These are phyloP conservation scores for Syncephalastrum racemosum DNA, from an alignment of 371 early-diverging fungal species.

Conservation along the genomic window DNA sequence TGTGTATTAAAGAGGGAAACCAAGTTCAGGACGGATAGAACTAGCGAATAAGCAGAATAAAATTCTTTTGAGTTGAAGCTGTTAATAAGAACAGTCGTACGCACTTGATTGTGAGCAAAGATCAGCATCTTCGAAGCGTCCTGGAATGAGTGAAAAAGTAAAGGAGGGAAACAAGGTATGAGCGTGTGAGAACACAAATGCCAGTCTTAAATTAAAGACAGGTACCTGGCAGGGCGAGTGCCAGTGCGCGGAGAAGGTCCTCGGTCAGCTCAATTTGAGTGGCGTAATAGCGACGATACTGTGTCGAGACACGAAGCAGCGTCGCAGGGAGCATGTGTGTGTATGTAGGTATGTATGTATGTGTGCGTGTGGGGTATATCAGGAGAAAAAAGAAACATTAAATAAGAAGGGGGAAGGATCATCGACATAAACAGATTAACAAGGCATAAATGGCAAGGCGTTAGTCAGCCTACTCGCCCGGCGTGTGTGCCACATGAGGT, in stretches of 20 bases:
- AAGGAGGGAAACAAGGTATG: constrained; percentile 1
- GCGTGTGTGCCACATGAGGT: no score
- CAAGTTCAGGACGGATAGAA: constrained; percentile 17
- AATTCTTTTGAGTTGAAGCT: background rate
- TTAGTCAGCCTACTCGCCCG: no score
- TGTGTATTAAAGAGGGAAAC: constrained; percentile 19
- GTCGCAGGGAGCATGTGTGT: no score
- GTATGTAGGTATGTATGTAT: no score
- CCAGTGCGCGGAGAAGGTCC: constrained; percentile 7
- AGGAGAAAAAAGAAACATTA: no score
- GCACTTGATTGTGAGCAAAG: constrained; percentile 22
- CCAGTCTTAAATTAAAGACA: background rate
- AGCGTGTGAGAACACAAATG: background rate
- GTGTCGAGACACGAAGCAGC: no score
- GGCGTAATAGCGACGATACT: constrained; percentile 3
- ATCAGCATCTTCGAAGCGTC: constrained; percentile 24
- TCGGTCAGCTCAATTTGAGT: constrained; percentile 10
- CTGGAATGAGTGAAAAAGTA: constrained; percentile 6
- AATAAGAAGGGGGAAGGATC: no score
- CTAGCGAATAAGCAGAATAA: constrained; percentile 4
- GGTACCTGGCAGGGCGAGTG: constrained; percentile 13
- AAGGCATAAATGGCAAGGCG: no score
- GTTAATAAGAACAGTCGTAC: background rate
- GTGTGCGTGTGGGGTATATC: no score
- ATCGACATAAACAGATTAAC: no score